Evolutionary conservation across 2,329 filamentous ascomycete genomes (phyloP), one percentile per base, ranked within the genome.

Genomic region (Monilinia polystroma): DNA sequence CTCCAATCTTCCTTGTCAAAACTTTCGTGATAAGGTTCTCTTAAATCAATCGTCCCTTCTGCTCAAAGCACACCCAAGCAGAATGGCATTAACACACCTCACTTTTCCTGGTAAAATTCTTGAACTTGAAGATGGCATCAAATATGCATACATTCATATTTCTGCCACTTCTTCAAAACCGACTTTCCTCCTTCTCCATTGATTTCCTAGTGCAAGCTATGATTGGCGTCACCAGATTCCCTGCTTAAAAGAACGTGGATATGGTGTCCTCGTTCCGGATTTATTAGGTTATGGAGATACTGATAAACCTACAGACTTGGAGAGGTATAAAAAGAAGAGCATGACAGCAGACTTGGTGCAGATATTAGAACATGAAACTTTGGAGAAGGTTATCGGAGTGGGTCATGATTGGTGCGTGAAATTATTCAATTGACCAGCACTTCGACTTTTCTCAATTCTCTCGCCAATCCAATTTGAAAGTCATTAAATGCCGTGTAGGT

Each of bases 371-470:
- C 49, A 16, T 54, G 63, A 68, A 52, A 43, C 32, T 12, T 58
- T 68, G 59, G 58, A 23, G 59, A 58, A 59, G 29, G 67, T 70
- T 1, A 59, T 70, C n/a, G 67, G 63, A 29, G 64, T 70, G n/a
- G 64, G 55, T 29, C 67, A 70, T 68, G 68, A 69, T 62, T 69
- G 68, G 66, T 69, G 63, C 62, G 45, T 69, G 49, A 59, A 52
- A 45, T 64, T 52, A 35, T 53, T 18, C 29, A 16, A 14, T 3
- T 10, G 5, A 18, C 3, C 3, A 53, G 29, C 16, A 5, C 6
- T 11, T 53, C 2, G 6, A 29, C 60, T 20, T 63, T 18, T 51
- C 59, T 66, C 47, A 35, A 8, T 3, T 69, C 7, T 57, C 47
- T 18, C 23, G 4, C 18, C 26, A 32, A 53, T 4, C 26, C 4